Evolutionary conservation across 257 asterid genomes (phyloP).

Genomic region (Przewalskia tangutica): DNA sequence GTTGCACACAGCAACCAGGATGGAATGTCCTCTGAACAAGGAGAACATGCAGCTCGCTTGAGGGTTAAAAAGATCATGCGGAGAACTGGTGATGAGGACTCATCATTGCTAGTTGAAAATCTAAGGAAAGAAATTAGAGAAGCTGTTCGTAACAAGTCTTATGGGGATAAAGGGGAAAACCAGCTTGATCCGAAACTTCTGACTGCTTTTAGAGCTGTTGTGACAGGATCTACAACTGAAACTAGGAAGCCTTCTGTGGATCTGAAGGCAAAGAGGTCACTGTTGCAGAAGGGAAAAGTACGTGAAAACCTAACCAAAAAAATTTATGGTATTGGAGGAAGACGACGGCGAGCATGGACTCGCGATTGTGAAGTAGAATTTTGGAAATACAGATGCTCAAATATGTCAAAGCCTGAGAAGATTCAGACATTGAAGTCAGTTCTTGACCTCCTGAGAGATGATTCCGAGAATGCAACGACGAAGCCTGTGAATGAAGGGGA

Average conservation of each 20-base stretch:
- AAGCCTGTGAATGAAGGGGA: conserved; percentile 37
- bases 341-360: conserved; percentile 80
- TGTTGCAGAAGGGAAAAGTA: conserved; percentile 85
- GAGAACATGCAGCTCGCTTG: conserved; percentile 52
- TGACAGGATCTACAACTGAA: conserved; percentile 65
- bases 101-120: conserved; percentile 57
- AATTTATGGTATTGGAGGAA: conserved; percentile 85
- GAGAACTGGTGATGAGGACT: conserved; percentile 58
- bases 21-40: conserved; percentile 27
- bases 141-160: conserved; percentile 72
- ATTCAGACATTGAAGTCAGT: conserved; percentile 79
- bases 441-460: conserved; percentile 63
- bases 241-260: conserved; percentile 48
- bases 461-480: conserved; percentile 26
- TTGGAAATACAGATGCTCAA: conserved; percentile 87
- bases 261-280: conserved; percentile 63
- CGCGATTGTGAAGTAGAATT: conserved; percentile 96
- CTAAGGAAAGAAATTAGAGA: conserved; percentile 77
- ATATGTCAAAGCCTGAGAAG: conserved; percentile 67
- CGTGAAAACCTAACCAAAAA: conserved; percentile 91
- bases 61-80: conserved; percentile 95
- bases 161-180: conserved; percentile 48
- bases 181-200: conserved; percentile 79
- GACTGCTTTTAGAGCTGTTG: conserved; percentile 88
- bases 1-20: conserved; percentile 20